phyloP scores from a whole-genome alignment of 371 early-diverging fungal species.

The Mortierella sp. region DNA sequence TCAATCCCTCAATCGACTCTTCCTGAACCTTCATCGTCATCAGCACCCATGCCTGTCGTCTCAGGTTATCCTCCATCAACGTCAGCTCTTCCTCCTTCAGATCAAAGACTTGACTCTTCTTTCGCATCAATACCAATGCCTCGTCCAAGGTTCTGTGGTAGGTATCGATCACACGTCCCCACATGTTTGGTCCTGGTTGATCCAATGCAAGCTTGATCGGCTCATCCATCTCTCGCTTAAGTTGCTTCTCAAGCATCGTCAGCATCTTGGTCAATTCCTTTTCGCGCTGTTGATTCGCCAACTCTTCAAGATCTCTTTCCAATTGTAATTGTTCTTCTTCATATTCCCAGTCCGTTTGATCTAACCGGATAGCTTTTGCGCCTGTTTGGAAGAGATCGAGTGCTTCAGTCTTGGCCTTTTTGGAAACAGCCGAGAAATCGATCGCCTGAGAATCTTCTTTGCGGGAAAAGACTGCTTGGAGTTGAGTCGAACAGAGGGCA shows the following conservation, averaged over 20 bases:
- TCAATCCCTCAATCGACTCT: constrained; percentile 4
- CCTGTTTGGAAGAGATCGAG: neutral
- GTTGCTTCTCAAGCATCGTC: constrained; percentile 63
- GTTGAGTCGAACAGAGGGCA: constrained; percentile 60
- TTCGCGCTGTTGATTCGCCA: constrained; percentile 68
- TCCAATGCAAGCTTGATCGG: constrained; percentile 71
- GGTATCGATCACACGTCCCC: constrained; percentile 68
- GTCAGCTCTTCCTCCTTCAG: neutral
- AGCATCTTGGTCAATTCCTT: constrained; percentile 82
- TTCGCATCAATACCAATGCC: neutral
- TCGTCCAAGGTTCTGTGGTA: constrained; percentile 49
- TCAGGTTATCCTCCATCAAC: neutral
- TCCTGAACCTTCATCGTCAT: constrained; percentile 1
- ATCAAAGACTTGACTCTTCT: neutral
- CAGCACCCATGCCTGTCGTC: constrained; percentile 1
- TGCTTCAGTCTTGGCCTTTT: neutral
- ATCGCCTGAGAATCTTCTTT: neutral
- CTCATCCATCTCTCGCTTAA: constrained; percentile 68
- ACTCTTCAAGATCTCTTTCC: constrained; percentile 68
- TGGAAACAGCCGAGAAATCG: neutral
- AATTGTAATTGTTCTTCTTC: constrained; percentile 67
- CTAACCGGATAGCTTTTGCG: constrained; percentile 55
- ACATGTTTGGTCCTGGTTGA: constrained; percentile 68
- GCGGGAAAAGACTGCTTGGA: constrained; percentile 22
- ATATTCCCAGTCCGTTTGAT: constrained; percentile 80